Conservation (phyloP, 805 yeast species). For the Monosporozyma aquatica region DNA sequence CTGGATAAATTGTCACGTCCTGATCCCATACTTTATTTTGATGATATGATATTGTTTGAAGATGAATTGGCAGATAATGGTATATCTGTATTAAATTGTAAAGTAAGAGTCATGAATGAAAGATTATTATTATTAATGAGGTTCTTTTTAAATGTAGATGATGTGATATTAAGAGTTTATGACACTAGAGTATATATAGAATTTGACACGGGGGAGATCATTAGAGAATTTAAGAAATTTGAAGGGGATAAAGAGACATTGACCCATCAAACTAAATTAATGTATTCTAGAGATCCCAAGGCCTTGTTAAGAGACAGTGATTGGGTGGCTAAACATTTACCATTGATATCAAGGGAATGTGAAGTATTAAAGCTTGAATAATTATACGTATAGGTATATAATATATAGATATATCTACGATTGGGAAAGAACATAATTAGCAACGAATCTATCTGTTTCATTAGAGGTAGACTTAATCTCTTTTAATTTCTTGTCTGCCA, state of each 20-base stretch:
- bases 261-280: slow-evolving; percentile 26
- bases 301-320: slow-evolving; percentile 67
- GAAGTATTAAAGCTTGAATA: slow-evolving; percentile 24
- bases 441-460: slow-evolving; percentile 32
- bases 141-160: slow-evolving; percentile 80
- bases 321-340: slow-evolving; percentile 69
- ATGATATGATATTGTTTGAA: slow-evolving; percentile 80
- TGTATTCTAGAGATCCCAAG: slow-evolving; percentile 43
- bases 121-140: slow-evolving; percentile 67
- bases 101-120: slow-evolving; percentile 82
- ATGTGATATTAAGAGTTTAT: slow-evolving; percentile 71
- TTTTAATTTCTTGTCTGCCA: slow-evolving; percentile 33
- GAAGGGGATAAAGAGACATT: slow-evolving; percentile 42
- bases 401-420: background rate
- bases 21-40: slow-evolving; percentile 83
- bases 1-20: slow-evolving; percentile 56
- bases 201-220: slow-evolving; percentile 40
- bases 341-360: slow-evolving; percentile 33
- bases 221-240: slow-evolving; percentile 71
- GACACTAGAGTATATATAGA: slow-evolving; percentile 84
- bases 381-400: slow-evolving; percentile 1
- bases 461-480: slow-evolving; percentile 29
- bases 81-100: slow-evolving; percentile 63
- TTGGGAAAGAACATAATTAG: slow-evolving; percentile 24
- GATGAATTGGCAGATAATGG: slow-evolving; percentile 98